Evolutionary conservation across 2,329 filamentous ascomycete species (phyloP).

Genomic region (Endothia cerciana): DNA sequence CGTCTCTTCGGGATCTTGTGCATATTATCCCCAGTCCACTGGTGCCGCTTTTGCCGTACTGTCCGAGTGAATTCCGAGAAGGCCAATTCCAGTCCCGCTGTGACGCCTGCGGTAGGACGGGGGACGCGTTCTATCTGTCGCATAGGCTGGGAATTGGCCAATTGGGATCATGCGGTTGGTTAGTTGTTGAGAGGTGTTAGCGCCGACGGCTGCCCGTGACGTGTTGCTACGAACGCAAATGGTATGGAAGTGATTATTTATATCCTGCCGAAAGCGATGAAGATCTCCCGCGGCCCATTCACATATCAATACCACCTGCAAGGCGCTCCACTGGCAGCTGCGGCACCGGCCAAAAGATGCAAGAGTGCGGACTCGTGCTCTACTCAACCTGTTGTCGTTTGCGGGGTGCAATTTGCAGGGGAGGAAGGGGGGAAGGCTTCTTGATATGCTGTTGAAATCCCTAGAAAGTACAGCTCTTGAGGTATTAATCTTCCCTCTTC

Average conservation of each 20-base stretch:
- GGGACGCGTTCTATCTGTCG: neutral
- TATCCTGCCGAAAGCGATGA: neutral
- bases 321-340: neutral
- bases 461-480: too few species aligned
- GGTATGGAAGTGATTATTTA: neutral
- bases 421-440: neutral
- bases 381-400: neutral
- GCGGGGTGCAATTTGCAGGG: too few species aligned
- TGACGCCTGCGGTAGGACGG: neutral
- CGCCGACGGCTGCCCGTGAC: neutral
- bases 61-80: slow-evolving; percentile 3
- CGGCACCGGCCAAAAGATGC: neutral
- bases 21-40: neutral
- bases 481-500: too few species aligned
- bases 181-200: neutral
- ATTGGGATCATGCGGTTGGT: neutral
- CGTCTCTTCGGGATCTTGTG: neutral
- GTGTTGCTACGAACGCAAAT: neutral
- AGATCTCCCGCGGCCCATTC: neutral
- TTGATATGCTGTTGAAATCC: neutral
- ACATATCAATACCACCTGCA: neutral
- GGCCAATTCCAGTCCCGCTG: neutral
- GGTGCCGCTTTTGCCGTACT: slow-evolving; percentile 2
- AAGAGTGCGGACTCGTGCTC: neutral
- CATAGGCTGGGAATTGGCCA: neutral